Evolutionary conservation across 2,329 filamentous ascomycete genomes (phyloP).

Genomic region (Cadophora sp.): DNA sequence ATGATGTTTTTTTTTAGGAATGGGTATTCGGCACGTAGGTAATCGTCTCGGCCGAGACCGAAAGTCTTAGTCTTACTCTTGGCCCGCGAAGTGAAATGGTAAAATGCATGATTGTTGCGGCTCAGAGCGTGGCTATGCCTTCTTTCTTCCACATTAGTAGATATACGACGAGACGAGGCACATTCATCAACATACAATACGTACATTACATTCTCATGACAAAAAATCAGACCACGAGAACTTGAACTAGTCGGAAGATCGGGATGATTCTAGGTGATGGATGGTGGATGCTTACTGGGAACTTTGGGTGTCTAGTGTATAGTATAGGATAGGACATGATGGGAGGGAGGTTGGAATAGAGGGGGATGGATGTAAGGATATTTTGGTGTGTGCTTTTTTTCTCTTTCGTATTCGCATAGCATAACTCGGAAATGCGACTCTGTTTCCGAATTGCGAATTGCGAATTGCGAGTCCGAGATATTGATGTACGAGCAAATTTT

Average conservation of each 20-base stretch:
- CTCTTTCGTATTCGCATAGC: neutral
- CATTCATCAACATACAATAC: too few relatives aligned
- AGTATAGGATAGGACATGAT: too few relatives aligned
- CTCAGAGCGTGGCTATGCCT: constrained; percentile 1
- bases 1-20: too few relatives aligned
- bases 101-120: neutral
- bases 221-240: neutral
- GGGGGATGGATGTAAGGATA: neutral
- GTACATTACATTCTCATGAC: neutral
- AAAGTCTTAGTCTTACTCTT: neutral
- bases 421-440: neutral
- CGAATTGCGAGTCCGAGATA: neutral
- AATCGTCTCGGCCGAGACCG: neutral
- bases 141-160: neutral
- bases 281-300: too few relatives aligned
- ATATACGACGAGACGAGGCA: too few relatives aligned
- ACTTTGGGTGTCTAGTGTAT: too few relatives aligned
- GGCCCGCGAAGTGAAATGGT: neutral
- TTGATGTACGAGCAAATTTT: neutral
- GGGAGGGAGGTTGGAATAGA: neutral
- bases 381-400: too few relatives aligned
- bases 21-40: neutral
- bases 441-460: neutral
- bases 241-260: neutral
- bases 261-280: neutral